Conservation (phyloP, 495 filamentous ascomycete genomes). For the Penicillium waksmanii region DNA sequence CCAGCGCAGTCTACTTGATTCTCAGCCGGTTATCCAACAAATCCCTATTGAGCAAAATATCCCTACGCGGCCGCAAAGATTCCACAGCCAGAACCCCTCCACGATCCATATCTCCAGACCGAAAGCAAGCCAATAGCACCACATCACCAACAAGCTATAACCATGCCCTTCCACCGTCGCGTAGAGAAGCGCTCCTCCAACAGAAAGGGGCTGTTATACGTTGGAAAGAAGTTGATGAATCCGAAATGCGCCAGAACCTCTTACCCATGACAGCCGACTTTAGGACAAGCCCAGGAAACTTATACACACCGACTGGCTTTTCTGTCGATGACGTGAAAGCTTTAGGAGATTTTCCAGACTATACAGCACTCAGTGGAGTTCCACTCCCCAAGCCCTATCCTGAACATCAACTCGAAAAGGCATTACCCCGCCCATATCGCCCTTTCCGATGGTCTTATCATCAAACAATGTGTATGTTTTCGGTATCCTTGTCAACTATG, state of each 20-base stretch:
- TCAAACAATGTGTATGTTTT: slow-evolving; percentile 86
- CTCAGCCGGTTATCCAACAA: slow-evolving; percentile 16
- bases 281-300: slow-evolving; percentile 35
- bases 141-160: slow-evolving; percentile 41
- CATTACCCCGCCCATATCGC: slow-evolving; percentile 70
- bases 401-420: slow-evolving; percentile 67
- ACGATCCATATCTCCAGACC: slow-evolving; percentile 58
- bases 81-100: slow-evolving; percentile 58
- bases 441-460: slow-evolving; percentile 89
- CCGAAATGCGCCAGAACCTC: slow-evolving; percentile 35
- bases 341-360: slow-evolving; percentile 83
- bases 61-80: slow-evolving; percentile 36
- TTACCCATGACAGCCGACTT: slow-evolving; percentile 53
- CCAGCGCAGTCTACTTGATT: slow-evolving; percentile 27
- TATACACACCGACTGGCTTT: slow-evolving; percentile 62
- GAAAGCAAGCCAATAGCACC: slow-evolving; percentile 36
- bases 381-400: slow-evolving; percentile 69
- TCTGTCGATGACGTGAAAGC: slow-evolving; percentile 72
- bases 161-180: slow-evolving; percentile 59
- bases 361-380: slow-evolving; percentile 76
- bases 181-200: slow-evolving; percentile 52
- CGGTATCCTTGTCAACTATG: not conserved
- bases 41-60: slow-evolving; percentile 17
- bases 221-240: slow-evolving; percentile 33
- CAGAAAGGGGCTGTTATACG: slow-evolving; percentile 26